Base-by-base conservation (phyloP, 73 alveolate species). In the Stentor coeruleus region DNA sequence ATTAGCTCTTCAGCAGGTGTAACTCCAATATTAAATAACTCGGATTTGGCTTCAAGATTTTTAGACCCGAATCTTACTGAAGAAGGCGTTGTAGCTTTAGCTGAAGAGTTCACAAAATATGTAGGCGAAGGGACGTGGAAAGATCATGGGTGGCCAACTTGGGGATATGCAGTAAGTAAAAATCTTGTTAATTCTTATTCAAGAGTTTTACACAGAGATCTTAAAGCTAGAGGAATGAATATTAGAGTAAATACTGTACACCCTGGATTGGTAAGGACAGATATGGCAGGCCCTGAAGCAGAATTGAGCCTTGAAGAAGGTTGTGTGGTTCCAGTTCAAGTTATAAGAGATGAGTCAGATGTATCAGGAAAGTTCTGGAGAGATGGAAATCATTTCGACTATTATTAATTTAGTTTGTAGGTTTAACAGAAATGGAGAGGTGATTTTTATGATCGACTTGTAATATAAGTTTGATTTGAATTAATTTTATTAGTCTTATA, bases 191-290 rank as follows among this genome's bases (percentile, higher is more conserved):
- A 84, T 77, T 90, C 89, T 3, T 87, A 75, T 76, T 82, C 80
- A 28, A 77, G 93, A 38, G 58, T 83, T 39, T 85, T 87, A 0
- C 30, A 75, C 3, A 75, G 83, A 38, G 83, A 80, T 28, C 26
- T 60, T 4, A 59, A 49, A 4, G 42, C 40, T 31, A 28, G 74
- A 3, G n/a, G 77, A 77, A 40, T 55, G 0, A 77, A 76, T 31
- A 35, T 83, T 31, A 59, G 87, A 3, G 77, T 77, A 35, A 83
- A 49, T 40, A 39, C 59, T 31, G 72, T 87, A 3, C 82, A 75
- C 60, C 93, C 93, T 28, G 93, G 93, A 11, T 84, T 87, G 91
- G 75, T 74, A 80, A 84, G 77, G 49, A 84, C 90, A 38, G 90
- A 84, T 80, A 84, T 84, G 90, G 90, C 88, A 58, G 91, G 91